Evolutionary conservation across 176 grass and related monocot species (phyloP).

Genomic region (Paspalum notatum): DNA sequence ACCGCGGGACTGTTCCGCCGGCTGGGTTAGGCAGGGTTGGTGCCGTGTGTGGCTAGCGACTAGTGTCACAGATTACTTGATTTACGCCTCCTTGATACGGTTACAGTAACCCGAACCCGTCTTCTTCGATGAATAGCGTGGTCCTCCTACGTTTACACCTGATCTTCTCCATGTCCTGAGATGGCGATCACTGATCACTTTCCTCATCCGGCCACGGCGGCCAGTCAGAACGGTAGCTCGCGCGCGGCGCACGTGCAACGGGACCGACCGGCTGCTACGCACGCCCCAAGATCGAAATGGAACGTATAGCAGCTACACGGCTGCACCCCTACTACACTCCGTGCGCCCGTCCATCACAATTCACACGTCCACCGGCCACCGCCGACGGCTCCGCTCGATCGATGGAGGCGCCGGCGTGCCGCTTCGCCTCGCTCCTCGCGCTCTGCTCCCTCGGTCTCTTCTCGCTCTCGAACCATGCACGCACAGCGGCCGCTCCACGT

Average conservation of each 20-base stretch:
- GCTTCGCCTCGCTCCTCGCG: constrained; percentile 52
- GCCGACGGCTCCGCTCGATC: background rate
- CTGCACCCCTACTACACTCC: background rate
- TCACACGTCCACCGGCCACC: background rate
- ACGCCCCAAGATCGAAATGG: background rate
- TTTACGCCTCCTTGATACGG: no score
- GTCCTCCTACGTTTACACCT: background rate
- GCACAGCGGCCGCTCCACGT: background rate
- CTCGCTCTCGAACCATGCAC: no score
- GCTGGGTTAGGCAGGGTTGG: no score
- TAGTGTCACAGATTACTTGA: no score
- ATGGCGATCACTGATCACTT: background rate
- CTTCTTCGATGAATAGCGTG: background rate
- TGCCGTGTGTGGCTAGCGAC: no score
- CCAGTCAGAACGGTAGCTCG: constrained; percentile 3
- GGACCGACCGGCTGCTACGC: background rate
- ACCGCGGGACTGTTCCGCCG: no score
- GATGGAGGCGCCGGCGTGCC: constrained; percentile 42
- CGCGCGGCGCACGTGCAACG: constrained; percentile 24
- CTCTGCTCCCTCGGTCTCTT: constrained; percentile 44
- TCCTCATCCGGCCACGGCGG: background rate
- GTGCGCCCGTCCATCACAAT: background rate
- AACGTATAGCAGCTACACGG: background rate
- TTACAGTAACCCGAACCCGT: background rate
- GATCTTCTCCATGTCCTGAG: background rate